Conservation (phyloP, 305 asterid species). For the Fraxinus paxiana region DNA sequence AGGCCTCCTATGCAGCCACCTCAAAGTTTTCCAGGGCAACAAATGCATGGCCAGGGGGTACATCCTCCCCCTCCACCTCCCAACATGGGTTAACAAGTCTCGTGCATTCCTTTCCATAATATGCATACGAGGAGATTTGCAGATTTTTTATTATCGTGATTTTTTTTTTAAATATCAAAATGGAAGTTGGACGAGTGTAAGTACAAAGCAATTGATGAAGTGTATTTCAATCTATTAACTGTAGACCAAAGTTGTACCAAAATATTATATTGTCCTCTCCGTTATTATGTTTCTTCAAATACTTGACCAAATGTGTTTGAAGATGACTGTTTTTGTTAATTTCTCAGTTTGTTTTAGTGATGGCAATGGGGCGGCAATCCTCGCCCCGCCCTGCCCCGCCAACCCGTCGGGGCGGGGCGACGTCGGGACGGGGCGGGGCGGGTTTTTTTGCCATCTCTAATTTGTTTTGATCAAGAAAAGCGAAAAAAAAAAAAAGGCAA, state of each 20-base stretch:
- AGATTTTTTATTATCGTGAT: neutral
- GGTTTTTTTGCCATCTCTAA: no score
- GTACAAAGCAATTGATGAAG: neutral
- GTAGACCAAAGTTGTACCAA: neutral
- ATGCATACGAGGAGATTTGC: neutral
- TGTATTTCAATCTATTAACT: neutral
- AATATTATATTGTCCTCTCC: neutral
- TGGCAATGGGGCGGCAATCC: no score
- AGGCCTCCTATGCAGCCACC: slow-evolving; percentile 76
- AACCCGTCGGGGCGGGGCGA: no score
- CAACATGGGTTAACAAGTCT: slow-evolving; percentile 53
- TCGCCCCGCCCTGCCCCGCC: no score
- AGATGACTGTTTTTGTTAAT: neutral
- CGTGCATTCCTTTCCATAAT: neutral
- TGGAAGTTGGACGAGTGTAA: neutral
- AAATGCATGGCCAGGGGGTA: slow-evolving; percentile 56
- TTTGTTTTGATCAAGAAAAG: neutral
- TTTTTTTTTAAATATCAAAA: neutral
- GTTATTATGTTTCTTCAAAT: neutral
- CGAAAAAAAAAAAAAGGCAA: neutral
- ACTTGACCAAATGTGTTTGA: neutral
- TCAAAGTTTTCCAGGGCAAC: slow-evolving; percentile 73
- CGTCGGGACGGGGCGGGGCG: no score
- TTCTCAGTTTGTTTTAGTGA: neutral
- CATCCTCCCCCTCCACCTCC: slow-evolving; percentile 75